A percentile compares a stretch with the other conserved stretches of the same genome.
Evolutionary conservation across 495 filamentous ascomycete genomes (phyloP).

Genomic region (Clohesyomyces aquaticus): DNA sequence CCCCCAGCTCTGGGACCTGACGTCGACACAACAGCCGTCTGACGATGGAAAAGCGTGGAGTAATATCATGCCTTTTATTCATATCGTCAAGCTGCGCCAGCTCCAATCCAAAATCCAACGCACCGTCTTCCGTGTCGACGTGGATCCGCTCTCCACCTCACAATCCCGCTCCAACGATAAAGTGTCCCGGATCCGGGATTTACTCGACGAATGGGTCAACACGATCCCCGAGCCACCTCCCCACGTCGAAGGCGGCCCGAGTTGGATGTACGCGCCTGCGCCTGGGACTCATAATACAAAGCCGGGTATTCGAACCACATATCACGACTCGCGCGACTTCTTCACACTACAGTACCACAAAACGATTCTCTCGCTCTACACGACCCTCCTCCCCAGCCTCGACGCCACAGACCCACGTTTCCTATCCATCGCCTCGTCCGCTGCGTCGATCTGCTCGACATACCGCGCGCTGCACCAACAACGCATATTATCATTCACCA

Average conservation of each 20-base stretch:
- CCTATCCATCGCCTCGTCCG: constrained; percentile 24
- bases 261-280: constrained; percentile 29
- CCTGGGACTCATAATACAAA: neutral
- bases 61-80: constrained; percentile 26
- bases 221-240: constrained; percentile 18
- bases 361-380: constrained; percentile 24
- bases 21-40: constrained; percentile 7
- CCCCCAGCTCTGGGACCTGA: constrained; percentile 21
- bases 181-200: constrained; percentile 13
- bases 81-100: constrained; percentile 29
- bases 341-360: constrained; percentile 33
- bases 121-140: constrained; percentile 27
- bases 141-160: constrained; percentile 12
- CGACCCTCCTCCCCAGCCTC: constrained; percentile 18
- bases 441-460: constrained; percentile 20
- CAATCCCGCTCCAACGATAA: constrained; percentile 16
- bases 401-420: constrained; percentile 15
- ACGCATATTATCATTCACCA: constrained; percentile 28
- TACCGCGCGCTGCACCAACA: constrained; percentile 27
- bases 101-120: constrained; percentile 28
- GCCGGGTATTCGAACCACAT: too few relatives aligned
- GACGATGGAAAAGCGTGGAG: constrained; percentile 19
- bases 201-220: constrained; percentile 26
- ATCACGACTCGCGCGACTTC: constrained; percentile 26
- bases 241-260: constrained; percentile 4